Base-by-base conservation (phyloP, 1,139 yeast genomes). In the Pichia norvegensis region DNA sequence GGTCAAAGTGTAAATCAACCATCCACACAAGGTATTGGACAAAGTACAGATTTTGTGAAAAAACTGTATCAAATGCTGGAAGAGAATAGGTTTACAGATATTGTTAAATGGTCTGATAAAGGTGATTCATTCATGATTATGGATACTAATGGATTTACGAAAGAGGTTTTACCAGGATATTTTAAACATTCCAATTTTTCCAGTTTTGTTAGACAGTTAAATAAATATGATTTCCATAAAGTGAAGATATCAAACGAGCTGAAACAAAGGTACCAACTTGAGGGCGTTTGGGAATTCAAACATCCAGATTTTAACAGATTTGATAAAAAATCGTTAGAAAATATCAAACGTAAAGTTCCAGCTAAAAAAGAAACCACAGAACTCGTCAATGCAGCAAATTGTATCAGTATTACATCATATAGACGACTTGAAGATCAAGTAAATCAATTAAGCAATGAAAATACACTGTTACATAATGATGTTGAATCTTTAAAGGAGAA, bases 181-280 rank as follows among this genome's bases (percentile, higher is more conserved):
- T 92, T 92, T 69, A 90, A 90, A 59, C 97, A 92, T 66, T 79
- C 88, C 48, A 92, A 92, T 67, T 90, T 87, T 67, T 94, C 97
- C 36, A 80, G 92, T 55, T 92, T 92, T 69, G 97, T 90, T 9
- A 77, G 97, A 50, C 97, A 90, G 62, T 70, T 92, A 57, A 92
- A 92, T 70, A 90, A 92, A 71, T 92, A 92, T 60, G 98, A 94
- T 57, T 92, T 95, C 74, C 97, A 92, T 67, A 92, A 92, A 66
- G 95, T 92, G 52, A 82, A 79, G 67, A 46, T 56, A 4, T 55
- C 62, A 14, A 54, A 50, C 36, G 63, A 56, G 41, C 42, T 54
- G 27, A 55, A 54, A 43, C 59, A 56, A 44, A 42, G 55, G 29
- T 54, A 76, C 45, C 83, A 81, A 56, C 87, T 90, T 36, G 94